Base-by-base conservation (phyloP, 306 rosid species). In the Malus fusca region DNA sequence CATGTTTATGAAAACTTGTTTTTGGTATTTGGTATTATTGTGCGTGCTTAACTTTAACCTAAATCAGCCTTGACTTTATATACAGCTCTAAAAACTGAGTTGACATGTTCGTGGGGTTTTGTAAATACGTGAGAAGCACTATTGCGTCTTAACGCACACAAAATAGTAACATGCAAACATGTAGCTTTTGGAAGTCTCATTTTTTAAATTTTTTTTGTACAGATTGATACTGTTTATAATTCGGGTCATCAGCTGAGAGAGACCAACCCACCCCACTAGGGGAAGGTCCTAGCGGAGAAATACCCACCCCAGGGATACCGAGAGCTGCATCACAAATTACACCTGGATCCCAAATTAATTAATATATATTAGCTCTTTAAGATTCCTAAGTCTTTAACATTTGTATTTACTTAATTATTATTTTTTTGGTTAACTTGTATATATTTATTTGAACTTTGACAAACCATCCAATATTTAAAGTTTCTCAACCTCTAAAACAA, bases 51-150 rank as follows among this genome's bases (percentile, higher is more conserved):
- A 25, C 42, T 15, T 59, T 44, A 12, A 77, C 23, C 26, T 77
- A 3, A 4, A 56, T 35, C 68, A 66, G 12, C 37, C 60, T 35
- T 43, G 30, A 4, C 51, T 19, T 42, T 74, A 61, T 43, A 74
- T 40, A 23, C 19, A 37, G 19, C 53, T 65, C 37, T 17, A 13
- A 48, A 61, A 18, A 59, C 9, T 62, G 52, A 61, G 12, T 42
- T 35, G 44, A 60, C 62, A 4, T 26, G 58, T 61, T 42, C 19
- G 62, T 17, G 67, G 76, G 67, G 37, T 58, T 25, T 9, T 12
- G n/a, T 30, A 58, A 22, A 80, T 76, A 86, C 92, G 91, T 88
- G 92, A 77, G 80, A 64, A 43, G 68, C 92, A 90, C 86, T 84
- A 33, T 60, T 22, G 53, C 12, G 53, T 42, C 72, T 48, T 72